A percentile compares a stretch with the other conserved stretches of the same genome.
Conservation (phyloP, 2,329 filamentous ascomycete species). For the Diaporthe longicolla region DNA sequence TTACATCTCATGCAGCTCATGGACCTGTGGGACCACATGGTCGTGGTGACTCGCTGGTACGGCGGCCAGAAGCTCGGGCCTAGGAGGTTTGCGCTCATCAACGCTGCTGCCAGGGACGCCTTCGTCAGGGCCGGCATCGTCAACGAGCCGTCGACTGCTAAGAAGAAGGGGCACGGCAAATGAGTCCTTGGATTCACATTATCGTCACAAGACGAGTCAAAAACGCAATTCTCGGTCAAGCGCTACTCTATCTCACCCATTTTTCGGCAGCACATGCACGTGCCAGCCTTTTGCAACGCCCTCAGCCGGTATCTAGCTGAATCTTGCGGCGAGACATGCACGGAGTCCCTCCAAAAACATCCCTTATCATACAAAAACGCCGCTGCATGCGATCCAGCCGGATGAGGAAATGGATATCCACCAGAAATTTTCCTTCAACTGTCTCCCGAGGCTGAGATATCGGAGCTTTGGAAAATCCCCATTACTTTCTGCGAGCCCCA, state of each 20-base stretch:
- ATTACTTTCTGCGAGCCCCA: neutral
- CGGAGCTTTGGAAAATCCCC: neutral
- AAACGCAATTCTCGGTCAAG: neutral
- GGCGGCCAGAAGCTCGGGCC: constrained; percentile 91
- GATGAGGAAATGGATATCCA: neutral
- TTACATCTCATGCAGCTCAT: constrained; percentile 94
- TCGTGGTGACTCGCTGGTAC: constrained; percentile 96
- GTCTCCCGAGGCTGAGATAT: neutral
- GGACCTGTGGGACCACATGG: constrained; percentile 92
- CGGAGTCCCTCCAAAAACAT: neutral
- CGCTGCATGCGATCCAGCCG: constrained; percentile 28
- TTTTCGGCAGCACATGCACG: neutral
- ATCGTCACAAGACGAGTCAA: neutral
- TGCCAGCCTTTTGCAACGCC: neutral
- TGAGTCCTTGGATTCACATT: constrained; percentile 41
- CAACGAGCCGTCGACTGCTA: constrained; percentile 61
- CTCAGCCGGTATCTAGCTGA: neutral
- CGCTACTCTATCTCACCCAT: constrained; percentile 1
- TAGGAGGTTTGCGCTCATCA: constrained; percentile 91
- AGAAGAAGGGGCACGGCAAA: constrained; percentile 58
- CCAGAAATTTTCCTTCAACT: neutral
- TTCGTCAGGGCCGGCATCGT: constrained; percentile 83
- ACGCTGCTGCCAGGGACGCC: constrained; percentile 85
- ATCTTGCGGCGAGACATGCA: constrained; percentile 8
- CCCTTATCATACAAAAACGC: constrained; percentile 31